phyloP scores from a whole-genome alignment of 1,139 yeast species.

The Yamadazyma membranifaciens region DNA sequence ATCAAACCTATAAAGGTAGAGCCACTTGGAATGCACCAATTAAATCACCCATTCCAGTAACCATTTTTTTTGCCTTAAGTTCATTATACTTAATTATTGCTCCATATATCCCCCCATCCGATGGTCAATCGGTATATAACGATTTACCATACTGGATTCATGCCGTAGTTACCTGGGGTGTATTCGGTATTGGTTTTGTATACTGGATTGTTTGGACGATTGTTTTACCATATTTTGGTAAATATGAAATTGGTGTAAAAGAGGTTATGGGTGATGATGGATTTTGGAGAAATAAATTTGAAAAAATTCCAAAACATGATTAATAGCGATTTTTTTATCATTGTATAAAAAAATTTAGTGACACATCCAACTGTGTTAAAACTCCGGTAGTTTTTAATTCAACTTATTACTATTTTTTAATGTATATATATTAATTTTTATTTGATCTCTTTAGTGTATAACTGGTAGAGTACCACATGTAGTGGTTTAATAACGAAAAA shows the following conservation, averaged over 20 bases:
- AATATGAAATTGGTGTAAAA: slow-evolving; percentile 56
- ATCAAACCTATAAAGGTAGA: slow-evolving; percentile 50
- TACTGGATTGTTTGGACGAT: slow-evolving; percentile 73
- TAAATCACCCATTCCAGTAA: slow-evolving; percentile 63
- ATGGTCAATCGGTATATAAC: slow-evolving; percentile 65
- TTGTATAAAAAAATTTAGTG: not conserved
- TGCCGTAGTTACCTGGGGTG: slow-evolving; percentile 80
- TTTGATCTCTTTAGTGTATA: not conserved
- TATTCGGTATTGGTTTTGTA: slow-evolving; percentile 66
- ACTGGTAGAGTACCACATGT: too few relatives aligned
- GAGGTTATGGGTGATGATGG: slow-evolving; percentile 70
- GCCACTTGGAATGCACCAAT: slow-evolving; percentile 74
- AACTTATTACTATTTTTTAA: slow-evolving; percentile 1
- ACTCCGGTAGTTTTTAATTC: slow-evolving; percentile 4
- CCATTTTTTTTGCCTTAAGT: slow-evolving; percentile 62
- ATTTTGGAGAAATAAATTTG: slow-evolving; percentile 66
- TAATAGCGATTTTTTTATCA: not conserved
- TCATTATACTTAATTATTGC: slow-evolving; percentile 73
- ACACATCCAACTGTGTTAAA: slow-evolving; percentile 4
- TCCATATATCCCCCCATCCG: slow-evolving; percentile 76
- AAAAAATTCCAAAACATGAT: slow-evolving; percentile 2
- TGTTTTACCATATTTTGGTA: slow-evolving; percentile 56
- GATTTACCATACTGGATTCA: slow-evolving; percentile 75
- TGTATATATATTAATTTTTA: not conserved
- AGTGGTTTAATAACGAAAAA: too few relatives aligned